Evolutionary conservation across 441 rosid genomes (phyloP), one percentile per base, ranked within the genome.

Genomic region (Hypseocharis bilobata): DNA sequence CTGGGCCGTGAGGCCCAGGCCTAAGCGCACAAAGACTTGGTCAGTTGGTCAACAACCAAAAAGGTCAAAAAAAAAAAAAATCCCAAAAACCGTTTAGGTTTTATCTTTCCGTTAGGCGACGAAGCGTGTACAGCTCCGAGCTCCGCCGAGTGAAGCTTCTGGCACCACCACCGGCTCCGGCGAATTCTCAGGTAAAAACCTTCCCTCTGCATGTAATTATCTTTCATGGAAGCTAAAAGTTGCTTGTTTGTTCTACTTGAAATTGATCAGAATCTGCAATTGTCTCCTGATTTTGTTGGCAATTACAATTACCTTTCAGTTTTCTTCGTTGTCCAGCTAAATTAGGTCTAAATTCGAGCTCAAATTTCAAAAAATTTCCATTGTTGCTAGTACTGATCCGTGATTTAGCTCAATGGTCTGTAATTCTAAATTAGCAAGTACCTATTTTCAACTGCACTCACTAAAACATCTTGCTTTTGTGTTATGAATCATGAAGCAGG

Each of bases 401-500:
- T 14, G 51, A n/a, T 3, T 44, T 44, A 44, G 52, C 23, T 45
- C 52, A 45, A 45, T 5, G 5, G 52, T 45, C 5, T 17, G 4
- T 45, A 7, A n/a, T n/a, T n/a, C n/a, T n/a, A n/a, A n/a, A n/a
- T n/a, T n/a, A n/a, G n/a, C n/a, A n/a, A n/a, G n/a, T n/a, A n/a
- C n/a, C n/a, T n/a, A n/a, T n/a, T n/a, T n/a, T n/a, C n/a, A n/a
- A n/a, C 22, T 16, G 52, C 22, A 45, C 22, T 40, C 1, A 40
- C 16, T 13, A 13, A 17, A 40, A 40, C 14, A 17, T n/a, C 8
- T 40, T 36, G 47, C 16, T 45, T n/a, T 44, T 44, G 4, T 44
- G 5, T 45, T 45, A n/a, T 16, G 52, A 45, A 45, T 61, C 27
- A 8, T 32, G 64, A 51, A n/a, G 14, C 52, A 28, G 66, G 64